Conservation (phyloP, 2,329 filamentous ascomycete genomes). For the Penicillium sumatraense region DNA sequence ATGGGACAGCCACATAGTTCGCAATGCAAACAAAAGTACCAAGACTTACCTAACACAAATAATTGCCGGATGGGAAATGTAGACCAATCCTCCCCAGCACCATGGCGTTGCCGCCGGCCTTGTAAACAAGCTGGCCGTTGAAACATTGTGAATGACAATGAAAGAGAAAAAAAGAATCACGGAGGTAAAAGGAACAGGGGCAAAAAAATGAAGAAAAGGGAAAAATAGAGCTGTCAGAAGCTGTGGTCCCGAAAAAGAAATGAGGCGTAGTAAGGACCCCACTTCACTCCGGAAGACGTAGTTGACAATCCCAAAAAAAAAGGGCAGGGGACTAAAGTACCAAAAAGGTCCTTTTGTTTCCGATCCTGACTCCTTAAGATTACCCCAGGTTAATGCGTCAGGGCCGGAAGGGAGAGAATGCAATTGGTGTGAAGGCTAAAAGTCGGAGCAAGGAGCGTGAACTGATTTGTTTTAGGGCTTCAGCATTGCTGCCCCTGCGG, state of each 20-base stretch:
- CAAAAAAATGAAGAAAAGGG: neutral
- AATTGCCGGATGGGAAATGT: conserved; percentile 64
- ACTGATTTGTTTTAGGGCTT: conserved; percentile 28
- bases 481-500: conserved; percentile 33
- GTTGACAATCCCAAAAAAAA: conserved; percentile 20
- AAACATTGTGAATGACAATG: conserved; percentile 34
- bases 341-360: conserved; percentile 33
- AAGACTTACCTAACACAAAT: conserved; percentile 50
- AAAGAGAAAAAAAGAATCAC: neutral
- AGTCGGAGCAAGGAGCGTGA: conserved; percentile 29
- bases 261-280: conserved; percentile 14
- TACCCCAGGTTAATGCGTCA: conserved; percentile 32
- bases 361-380: conserved; percentile 17
- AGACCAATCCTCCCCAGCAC: conserved; percentile 37
- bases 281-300: conserved; percentile 20
- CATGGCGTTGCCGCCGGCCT: conserved; percentile 34
- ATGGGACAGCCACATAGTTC: conserved; percentile 19
- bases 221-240: neutral
- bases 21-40: conserved; percentile 28
- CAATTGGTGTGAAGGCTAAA: conserved; percentile 29
- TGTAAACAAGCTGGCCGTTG: conserved; percentile 39
- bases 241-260: neutral
- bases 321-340: conserved; percentile 27
- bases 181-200: neutral
- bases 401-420: conserved; percentile 38